A percentile compares a stretch with the other conserved stretches of the same genome.
phyloP scores from a whole-genome alignment of 2,329 filamentous ascomycete genomes.

The Sarocladium oryzae region DNA sequence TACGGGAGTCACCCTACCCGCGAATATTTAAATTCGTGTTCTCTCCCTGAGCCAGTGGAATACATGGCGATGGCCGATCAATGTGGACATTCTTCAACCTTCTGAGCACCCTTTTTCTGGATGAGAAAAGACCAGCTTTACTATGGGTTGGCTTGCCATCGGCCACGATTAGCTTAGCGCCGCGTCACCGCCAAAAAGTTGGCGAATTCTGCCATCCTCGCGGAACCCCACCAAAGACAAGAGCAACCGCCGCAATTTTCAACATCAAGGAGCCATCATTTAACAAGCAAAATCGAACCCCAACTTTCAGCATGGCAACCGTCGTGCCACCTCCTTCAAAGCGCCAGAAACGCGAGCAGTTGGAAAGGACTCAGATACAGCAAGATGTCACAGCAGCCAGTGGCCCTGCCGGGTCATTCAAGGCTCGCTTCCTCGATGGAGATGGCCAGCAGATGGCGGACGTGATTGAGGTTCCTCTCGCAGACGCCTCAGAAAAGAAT shows the following conservation, averaged over 20 bases:
- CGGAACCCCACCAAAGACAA: not conserved
- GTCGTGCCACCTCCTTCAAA: slow-evolving; percentile 80
- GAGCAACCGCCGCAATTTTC: not conserved
- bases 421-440: slow-evolving; percentile 82
- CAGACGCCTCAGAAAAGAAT: slow-evolving; percentile 82
- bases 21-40: too few relatives aligned
- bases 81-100: too few relatives aligned
- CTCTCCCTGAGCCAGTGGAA: too few relatives aligned
- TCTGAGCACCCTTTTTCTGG: too few relatives aligned
- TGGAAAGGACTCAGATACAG: slow-evolving; percentile 66
- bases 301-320: slow-evolving; percentile 60
- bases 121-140: too few relatives aligned
- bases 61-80: too few relatives aligned
- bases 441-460: slow-evolving; percentile 65
- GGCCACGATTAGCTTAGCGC: too few relatives aligned
- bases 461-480: slow-evolving; percentile 68
- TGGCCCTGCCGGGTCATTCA: slow-evolving; percentile 66
- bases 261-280: not conserved
- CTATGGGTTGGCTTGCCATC: too few relatives aligned
- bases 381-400: slow-evolving; percentile 66
- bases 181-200: slow-evolving; percentile 8
- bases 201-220: not conserved
- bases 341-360: slow-evolving; percentile 69
- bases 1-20: too few relatives aligned
- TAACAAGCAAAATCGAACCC: not conserved